Evolutionary conservation across 2,329 filamentous ascomycete genomes (phyloP).

Genomic region (Cercospora canescens): DNA sequence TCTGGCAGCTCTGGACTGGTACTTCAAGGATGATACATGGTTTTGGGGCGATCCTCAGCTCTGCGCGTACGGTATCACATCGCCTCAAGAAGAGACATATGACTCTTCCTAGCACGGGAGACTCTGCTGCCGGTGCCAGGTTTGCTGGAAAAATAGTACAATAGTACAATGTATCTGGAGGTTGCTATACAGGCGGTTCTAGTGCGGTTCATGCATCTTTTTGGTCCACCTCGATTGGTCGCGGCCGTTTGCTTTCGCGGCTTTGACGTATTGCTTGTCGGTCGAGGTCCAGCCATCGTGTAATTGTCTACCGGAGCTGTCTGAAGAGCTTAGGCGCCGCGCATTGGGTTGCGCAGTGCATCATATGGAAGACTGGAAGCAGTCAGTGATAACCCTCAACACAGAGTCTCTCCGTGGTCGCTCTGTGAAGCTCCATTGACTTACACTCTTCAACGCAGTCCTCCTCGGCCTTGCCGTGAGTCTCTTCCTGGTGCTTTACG

Average conservation of each 20-base stretch:
- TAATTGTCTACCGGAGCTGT: constrained; percentile 72
- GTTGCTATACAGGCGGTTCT: constrained; percentile 37
- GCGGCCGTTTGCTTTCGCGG: background rate
- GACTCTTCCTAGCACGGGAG: background rate
- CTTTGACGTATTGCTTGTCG: background rate
- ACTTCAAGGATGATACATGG: too few species aligned
- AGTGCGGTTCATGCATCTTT: constrained; percentile 2
- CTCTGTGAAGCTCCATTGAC: constrained; percentile 42
- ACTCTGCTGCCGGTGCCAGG: background rate
- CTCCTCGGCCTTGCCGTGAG: constrained; percentile 76
- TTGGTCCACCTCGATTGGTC: constrained; percentile 2
- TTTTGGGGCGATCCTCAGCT: background rate
- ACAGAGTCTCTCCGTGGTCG: background rate
- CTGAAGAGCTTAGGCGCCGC: constrained; percentile 96
- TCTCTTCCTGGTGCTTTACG: constrained; percentile 71
- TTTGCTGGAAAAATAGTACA: constrained; percentile 8
- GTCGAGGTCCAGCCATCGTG: constrained; percentile 1
- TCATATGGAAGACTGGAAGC: constrained; percentile 88
- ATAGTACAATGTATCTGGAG: constrained; percentile 38
- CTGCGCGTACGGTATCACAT: background rate
- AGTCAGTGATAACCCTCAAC: constrained; percentile 6
- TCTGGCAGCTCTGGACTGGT: too few species aligned
- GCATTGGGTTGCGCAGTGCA: constrained; percentile 90
- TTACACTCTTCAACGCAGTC: constrained; percentile 99
- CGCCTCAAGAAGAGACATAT: too few species aligned